Evolutionary conservation across 2,329 filamentous ascomycete genomes (phyloP), one percentile per base, ranked within the genome.

Genomic region (Ascocoryne sarcoides): DNA sequence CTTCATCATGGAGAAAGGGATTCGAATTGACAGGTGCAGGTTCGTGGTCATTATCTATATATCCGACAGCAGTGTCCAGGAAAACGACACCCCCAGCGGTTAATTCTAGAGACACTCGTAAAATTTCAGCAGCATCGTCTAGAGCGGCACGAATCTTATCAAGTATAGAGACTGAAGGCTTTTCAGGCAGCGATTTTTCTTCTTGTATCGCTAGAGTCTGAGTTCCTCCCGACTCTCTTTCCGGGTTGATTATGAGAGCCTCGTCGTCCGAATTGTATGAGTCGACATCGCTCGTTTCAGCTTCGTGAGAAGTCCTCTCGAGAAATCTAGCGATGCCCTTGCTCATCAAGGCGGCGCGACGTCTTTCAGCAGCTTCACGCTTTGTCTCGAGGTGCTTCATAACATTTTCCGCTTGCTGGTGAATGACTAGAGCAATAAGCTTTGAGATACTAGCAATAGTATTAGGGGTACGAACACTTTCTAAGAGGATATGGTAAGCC

Each of bases 401-500:
- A 3, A 52, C 43, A 39, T 55, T 53, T 4, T 14, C 34, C 4
- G 52, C 47, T 29, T 51, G 45, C 10, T 47, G 44, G 18, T 43
- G 44, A 19, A 54, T 39, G 36, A 47, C 51, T 54, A 28, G 5
- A 23, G n/a, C 17, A 28, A 16, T 37, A 18, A 36, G 33, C 15
- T 32, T 18, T 10, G 5, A 5, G 4, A 31, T 8, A 4, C 9
- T 10, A 14, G 5, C 9, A 35, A 32, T 33, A 3, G 19, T 18
- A 10, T 37, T 29, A 19, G 10, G 7, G 14, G 15, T 16, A 44
- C 49, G n/a, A 20, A 52, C 50, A 51, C 40, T 47, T 51, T 26
- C 39, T 49, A 35, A 76, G 67, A 8, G 64, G 62, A 0, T 59
- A 46, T 5, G 64, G 61, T 10, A 83, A 53, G 0, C 71, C 73